Evolutionary conservation across 306 rosid genomes (phyloP).

Genomic region (Hippophae tibetana): DNA sequence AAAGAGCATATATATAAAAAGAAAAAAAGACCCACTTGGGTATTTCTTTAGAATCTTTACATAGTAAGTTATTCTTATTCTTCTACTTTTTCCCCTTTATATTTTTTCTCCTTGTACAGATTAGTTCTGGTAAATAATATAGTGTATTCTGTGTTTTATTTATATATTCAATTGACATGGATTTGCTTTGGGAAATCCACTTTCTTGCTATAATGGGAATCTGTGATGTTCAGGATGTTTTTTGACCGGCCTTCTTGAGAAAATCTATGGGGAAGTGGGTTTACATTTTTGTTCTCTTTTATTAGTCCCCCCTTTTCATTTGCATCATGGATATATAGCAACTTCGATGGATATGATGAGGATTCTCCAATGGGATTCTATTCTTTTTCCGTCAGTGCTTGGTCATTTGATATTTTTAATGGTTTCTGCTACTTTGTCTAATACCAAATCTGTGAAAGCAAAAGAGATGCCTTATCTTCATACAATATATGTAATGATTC

Average conservation of each 20-base stretch:
- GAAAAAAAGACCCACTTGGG: slow-evolving; percentile 24
- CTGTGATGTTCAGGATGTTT: slow-evolving; percentile 1
- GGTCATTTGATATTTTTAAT: slow-evolving; percentile 3
- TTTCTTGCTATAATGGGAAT: slow-evolving; percentile 19
- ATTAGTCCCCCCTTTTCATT: slow-evolving; percentile 3
- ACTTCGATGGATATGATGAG: slow-evolving; percentile 12
- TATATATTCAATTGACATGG: background rate
- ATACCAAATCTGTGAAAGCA: slow-evolving; percentile 5
- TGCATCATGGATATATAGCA: slow-evolving; percentile 5
- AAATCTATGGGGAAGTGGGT: slow-evolving; percentile 20
- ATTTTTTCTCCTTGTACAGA: background rate
- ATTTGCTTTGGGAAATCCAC: background rate
- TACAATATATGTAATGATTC: background rate
- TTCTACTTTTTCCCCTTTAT: background rate
- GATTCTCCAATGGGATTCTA: slow-evolving; percentile 9
- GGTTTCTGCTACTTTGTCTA: slow-evolving; percentile 17
- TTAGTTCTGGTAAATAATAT: background rate
- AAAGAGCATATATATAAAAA: background rate
- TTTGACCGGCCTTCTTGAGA: slow-evolving; percentile 11
- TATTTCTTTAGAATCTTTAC: slow-evolving; percentile 48
- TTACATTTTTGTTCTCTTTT: background rate
- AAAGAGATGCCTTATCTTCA: slow-evolving; percentile 15
- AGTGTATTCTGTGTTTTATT: background rate
- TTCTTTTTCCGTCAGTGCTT: slow-evolving; percentile 2
- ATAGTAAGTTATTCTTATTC: slow-evolving; percentile 17